Percentiles rank a stretch among this genome's conserved stretches.
phyloP scores from a whole-genome alignment of 768 basidiomycete genomes.

The Mycena chlorophos region DNA sequence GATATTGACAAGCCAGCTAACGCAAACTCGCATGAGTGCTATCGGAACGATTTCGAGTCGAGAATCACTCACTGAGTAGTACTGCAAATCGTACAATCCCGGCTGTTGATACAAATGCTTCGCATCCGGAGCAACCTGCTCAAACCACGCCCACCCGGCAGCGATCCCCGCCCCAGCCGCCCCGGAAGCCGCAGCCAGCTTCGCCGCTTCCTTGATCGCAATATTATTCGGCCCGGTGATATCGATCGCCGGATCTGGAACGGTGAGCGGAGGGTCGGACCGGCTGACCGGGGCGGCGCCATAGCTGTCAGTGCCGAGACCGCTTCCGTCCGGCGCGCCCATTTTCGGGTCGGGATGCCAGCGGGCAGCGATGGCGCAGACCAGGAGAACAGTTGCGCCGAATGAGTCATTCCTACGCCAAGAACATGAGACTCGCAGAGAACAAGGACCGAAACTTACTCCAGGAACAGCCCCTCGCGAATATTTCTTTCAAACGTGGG shows the following conservation, averaged over 20 bases:
- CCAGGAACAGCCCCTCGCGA: constrained; percentile 48
- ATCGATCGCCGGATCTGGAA: not conserved
- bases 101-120: constrained; percentile 65
- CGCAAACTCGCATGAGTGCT: not conserved
- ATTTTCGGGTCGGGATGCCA: constrained; percentile 59
- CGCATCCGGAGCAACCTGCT: constrained; percentile 65
- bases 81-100: constrained; percentile 71
- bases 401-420: constrained; percentile 52
- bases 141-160: constrained; percentile 66
- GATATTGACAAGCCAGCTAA: constrained; percentile 52
- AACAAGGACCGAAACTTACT: not conserved
- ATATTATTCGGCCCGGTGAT: not conserved
- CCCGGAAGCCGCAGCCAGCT: constrained; percentile 25
- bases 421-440: not conserved
- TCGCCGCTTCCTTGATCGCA: not conserved
- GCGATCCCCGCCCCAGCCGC: constrained; percentile 47
- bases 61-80: constrained; percentile 55
- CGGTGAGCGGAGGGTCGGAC: no score
- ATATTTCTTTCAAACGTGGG: constrained; percentile 61
- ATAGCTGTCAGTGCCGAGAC: not conserved
- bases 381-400: constrained; percentile 58
- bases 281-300: not conserved
- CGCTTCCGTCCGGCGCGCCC: constrained; percentile 10
- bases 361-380: constrained; percentile 69
- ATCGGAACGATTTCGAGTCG: constrained; percentile 1